phyloP scores from a whole-genome alignment of 2,329 filamentous ascomycete species.

The Diplocarpon rosae region DNA sequence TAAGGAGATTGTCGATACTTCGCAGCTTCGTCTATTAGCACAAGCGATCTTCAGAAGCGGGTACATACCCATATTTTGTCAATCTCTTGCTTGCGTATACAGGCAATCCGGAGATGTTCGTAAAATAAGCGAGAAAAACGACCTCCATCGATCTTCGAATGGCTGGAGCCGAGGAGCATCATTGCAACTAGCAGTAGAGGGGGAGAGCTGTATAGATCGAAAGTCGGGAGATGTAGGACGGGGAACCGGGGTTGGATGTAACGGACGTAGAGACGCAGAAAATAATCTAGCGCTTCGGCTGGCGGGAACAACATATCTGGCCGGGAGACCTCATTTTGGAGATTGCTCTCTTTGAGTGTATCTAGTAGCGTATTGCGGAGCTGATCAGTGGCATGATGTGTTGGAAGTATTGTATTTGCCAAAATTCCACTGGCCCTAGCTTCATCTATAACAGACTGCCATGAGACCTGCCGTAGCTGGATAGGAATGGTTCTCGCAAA shows the following conservation, averaged over 20 bases:
- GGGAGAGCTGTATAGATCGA: slow-evolving; percentile 19
- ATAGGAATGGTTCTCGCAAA: slow-evolving; percentile 14
- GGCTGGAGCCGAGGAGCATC: slow-evolving; percentile 25
- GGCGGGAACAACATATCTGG: slow-evolving; percentile 22
- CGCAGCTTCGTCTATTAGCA: slow-evolving; percentile 17
- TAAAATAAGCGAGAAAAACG: slow-evolving; percentile 22
- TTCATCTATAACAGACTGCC: slow-evolving; percentile 22
- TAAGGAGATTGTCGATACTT: slow-evolving; percentile 21
- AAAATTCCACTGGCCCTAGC: slow-evolving; percentile 13
- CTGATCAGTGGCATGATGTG: slow-evolving; percentile 13
- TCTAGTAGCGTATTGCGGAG: slow-evolving; percentile 16
- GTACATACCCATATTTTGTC: slow-evolving; percentile 21
- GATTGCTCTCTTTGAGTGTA: slow-evolving; percentile 13
- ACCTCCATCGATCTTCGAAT: slow-evolving; percentile 20
- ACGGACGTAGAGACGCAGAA: slow-evolving; percentile 21
- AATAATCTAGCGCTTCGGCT: slow-evolving; percentile 21
- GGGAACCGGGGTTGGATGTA: slow-evolving; percentile 23
- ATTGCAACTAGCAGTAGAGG: slow-evolving; percentile 21
- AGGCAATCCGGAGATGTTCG: slow-evolving; percentile 19
- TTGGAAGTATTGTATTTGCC: slow-evolving; percentile 12
- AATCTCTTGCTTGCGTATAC: slow-evolving; percentile 15
- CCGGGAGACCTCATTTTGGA: slow-evolving; percentile 13
- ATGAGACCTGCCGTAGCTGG: slow-evolving; percentile 18
- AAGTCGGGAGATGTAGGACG: slow-evolving; percentile 22
- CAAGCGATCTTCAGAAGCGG: too few species aligned